Conservation (phyloP, 2,329 filamentous ascomycete genomes). For the Sporothrix brasiliensis region DNA sequence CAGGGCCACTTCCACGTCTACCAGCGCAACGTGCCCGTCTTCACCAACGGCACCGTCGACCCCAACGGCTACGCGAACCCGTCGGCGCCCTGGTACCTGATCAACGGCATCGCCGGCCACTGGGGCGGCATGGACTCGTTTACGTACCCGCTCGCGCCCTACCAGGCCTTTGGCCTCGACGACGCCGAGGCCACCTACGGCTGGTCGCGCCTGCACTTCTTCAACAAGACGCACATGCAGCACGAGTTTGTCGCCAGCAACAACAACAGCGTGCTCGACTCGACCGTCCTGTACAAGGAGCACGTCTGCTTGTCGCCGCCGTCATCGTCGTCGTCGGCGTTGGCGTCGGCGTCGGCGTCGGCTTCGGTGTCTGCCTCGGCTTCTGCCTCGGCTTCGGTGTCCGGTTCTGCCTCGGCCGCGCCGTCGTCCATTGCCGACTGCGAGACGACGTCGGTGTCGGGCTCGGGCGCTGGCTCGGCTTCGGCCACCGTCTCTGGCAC, state of each 20-base stretch:
- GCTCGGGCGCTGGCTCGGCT: background rate
- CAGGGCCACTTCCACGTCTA: constrained; percentile 37
- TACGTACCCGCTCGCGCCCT: constrained; percentile 28
- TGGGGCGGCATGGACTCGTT: constrained; percentile 39
- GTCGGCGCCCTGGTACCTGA: constrained; percentile 37
- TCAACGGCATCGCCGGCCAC: constrained; percentile 39
- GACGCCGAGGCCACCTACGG: constrained; percentile 43
- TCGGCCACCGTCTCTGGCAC: background rate
- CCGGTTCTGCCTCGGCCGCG: too few species aligned
- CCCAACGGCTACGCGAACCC: constrained; percentile 39
- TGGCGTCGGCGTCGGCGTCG: background rate
- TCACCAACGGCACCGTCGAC: constrained; percentile 31
- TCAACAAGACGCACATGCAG: constrained; percentile 47
- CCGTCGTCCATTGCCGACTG: background rate
- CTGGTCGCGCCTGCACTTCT: constrained; percentile 46
- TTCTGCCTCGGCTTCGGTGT: background rate
- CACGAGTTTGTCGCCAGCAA: constrained; percentile 44
- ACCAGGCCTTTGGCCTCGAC: constrained; percentile 40
- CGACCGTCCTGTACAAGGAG: constrained; percentile 40
- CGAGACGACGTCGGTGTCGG: background rate
- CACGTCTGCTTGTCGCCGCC: constrained; percentile 12
- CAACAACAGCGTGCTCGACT: constrained; percentile 41
- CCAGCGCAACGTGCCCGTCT: constrained; percentile 38
- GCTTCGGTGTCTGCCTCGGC: background rate
- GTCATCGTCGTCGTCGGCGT: background rate